Percentiles rank a stretch among this genome's conserved stretches.
Evolutionary conservation across 352 stramenopile genomes (phyloP).

Genomic region (Phytopythium vexans): DNA sequence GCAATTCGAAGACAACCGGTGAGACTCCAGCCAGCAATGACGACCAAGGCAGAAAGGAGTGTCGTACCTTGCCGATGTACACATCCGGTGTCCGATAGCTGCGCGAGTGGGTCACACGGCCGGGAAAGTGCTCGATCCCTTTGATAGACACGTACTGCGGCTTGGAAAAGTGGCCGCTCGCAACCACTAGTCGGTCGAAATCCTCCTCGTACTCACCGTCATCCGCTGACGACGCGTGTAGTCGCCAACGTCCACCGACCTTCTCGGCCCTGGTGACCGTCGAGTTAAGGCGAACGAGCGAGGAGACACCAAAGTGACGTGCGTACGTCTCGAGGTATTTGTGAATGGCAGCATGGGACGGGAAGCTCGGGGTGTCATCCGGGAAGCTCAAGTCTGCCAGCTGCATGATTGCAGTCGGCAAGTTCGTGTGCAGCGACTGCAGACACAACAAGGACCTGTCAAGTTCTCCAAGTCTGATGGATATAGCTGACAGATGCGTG

Average conservation of each 20-base stretch:
- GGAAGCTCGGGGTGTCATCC: slow-evolving; percentile 46
- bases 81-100: slow-evolving; percentile 43
- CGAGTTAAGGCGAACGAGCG: slow-evolving; percentile 46
- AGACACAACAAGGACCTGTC: neutral
- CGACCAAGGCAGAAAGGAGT: neutral
- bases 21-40: no score
- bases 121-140: slow-evolving; percentile 50
- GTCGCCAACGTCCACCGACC: slow-evolving; percentile 24
- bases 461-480: neutral
- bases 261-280: slow-evolving; percentile 52
- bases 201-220: slow-evolving; percentile 51
- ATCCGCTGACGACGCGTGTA: slow-evolving; percentile 34
- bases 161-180: slow-evolving; percentile 75
- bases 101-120: slow-evolving; percentile 44
- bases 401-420: slow-evolving; percentile 81
- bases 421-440: slow-evolving; percentile 76
- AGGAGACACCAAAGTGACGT: slow-evolving; percentile 43
- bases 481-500: neutral
- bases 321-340: slow-evolving; percentile 71
- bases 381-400: slow-evolving; percentile 66
- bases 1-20: no score
- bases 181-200: slow-evolving; percentile 74
- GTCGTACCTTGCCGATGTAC: slow-evolving; percentile 37
- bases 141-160: slow-evolving; percentile 44
- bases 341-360: slow-evolving; percentile 59